Percentiles rank a stretch among this genome's conserved stretches.
These are phyloP conservation scores for Nymphaea thermarum DNA, from an alignment of 164 flowering plant species.

Conservation along the genomic window DNA sequence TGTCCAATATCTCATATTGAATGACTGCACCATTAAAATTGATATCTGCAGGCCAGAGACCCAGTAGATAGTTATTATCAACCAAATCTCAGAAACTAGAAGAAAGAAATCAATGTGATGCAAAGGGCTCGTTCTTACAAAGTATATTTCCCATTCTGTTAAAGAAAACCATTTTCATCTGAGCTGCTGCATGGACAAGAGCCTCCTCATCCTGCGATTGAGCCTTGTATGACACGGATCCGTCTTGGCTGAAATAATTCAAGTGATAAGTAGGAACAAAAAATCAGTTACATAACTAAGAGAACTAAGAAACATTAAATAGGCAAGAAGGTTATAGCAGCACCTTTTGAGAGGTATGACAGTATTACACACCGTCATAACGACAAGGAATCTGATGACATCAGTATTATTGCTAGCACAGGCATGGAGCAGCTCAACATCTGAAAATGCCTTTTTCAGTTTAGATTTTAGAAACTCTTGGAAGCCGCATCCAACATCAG, in stretches of 20 bases:
- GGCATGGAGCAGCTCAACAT: conserved; percentile 61
- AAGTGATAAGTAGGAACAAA: conserved; percentile 1
- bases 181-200: conserved; percentile 90
- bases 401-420: conserved; percentile 51
- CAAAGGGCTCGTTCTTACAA: conserved; percentile 28
- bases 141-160: conserved; percentile 57
- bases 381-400: conserved; percentile 60
- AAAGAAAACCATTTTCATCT: conserved; percentile 63
- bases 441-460: conserved; percentile 19
- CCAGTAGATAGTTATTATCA: conserved; percentile 2
- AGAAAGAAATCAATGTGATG: not conserved
- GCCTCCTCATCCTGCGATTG: conserved; percentile 99
- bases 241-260: conserved; percentile 46
- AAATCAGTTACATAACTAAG: not conserved
- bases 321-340: not conserved
- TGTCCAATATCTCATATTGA: conserved; percentile 76
- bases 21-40: conserved; percentile 42
- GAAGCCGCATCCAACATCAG: too few relatives aligned
- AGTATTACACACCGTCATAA: conserved; percentile 95
- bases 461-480: too few relatives aligned
- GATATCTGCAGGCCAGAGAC: conserved; percentile 46
- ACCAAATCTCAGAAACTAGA: not conserved
- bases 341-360: conserved; percentile 81
- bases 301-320: not conserved
- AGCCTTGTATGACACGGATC: conserved; percentile 67